These are phyloP conservation scores for Hyparrhenia diplandra DNA, from an alignment of 176 grass and related monocot genomes.

Conservation along the genomic window DNA sequence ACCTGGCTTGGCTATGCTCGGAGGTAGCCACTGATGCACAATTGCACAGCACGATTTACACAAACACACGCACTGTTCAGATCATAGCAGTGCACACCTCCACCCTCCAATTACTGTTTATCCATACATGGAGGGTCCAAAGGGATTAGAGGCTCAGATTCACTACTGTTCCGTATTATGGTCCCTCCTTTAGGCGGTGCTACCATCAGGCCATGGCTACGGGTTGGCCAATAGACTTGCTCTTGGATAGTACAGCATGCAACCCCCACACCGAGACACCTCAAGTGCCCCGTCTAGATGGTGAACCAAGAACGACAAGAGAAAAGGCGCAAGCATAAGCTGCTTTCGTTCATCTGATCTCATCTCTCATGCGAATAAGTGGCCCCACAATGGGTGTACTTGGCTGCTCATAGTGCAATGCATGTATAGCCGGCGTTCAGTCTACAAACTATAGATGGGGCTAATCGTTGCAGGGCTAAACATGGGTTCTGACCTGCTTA, in stretches of 20 bases:
- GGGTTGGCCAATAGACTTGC: background rate
- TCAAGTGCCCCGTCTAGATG: slow-evolving; percentile 19
- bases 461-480: slow-evolving; percentile 13
- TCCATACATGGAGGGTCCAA: background rate
- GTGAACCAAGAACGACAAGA: slow-evolving; percentile 3
- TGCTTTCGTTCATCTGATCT: background rate
- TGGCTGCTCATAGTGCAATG: slow-evolving; percentile 27
- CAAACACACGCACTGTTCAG: slow-evolving; percentile 16
- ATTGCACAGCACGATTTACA: slow-evolving; percentile 17
- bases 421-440: background rate
- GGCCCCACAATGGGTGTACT: slow-evolving; percentile 21
- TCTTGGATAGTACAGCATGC: background rate
- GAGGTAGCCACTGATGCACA: slow-evolving; percentile 12
- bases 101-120: background rate
- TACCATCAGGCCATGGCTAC: background rate
- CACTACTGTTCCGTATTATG: background rate
- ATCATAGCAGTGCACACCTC: background rate
- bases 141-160: slow-evolving; percentile 2
- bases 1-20: background rate
- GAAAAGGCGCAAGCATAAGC: slow-evolving; percentile 8
- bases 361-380: background rate
- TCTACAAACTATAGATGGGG: background rate
- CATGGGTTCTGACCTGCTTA: background rate
- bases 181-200: background rate
- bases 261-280: slow-evolving; percentile 1